These are phyloP conservation scores for Ganoderma resinaceum DNA, from an alignment of 1,284 basidiomycete species.

Conservation along the genomic window DNA sequence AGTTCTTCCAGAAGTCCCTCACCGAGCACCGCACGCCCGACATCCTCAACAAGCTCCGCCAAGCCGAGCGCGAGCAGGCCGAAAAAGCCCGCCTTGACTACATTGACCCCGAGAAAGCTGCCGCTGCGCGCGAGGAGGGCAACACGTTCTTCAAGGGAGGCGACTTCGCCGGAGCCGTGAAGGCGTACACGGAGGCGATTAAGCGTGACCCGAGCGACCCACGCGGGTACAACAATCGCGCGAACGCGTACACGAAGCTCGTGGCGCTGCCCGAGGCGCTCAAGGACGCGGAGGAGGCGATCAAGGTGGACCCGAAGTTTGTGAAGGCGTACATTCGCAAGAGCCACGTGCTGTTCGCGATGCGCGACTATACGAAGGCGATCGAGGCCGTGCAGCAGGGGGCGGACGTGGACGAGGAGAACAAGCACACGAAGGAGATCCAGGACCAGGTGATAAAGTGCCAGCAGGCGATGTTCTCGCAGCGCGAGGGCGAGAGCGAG, in stretches of 20 bases:
- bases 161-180: constrained; percentile 92
- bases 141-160: constrained; percentile 93
- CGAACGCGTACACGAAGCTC: constrained; percentile 96
- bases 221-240: constrained; percentile 96
- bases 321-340: constrained; percentile 98
- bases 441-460: constrained; percentile 80
- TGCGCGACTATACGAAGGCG: constrained; percentile 93
- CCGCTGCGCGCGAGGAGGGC: constrained; percentile 89
- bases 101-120: constrained; percentile 88
- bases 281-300: constrained; percentile 95
- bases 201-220: constrained; percentile 94
- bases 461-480: constrained; percentile 81
- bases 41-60: constrained; percentile 90
- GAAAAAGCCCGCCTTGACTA: constrained; percentile 87
- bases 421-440: constrained; percentile 85
- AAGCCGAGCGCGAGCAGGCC: constrained; percentile 80
- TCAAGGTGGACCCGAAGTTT: constrained; percentile 90
- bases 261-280: constrained; percentile 94
- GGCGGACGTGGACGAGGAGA: constrained; percentile 75
- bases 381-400: constrained; percentile 84
- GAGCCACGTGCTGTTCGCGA: constrained; percentile 83
- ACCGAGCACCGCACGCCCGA: constrained; percentile 98
- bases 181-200: constrained; percentile 94
- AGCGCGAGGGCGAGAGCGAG: constrained; percentile 90
- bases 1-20: constrained; percentile 90